Conservation (phyloP, 805 yeast genomes). For the Yarrowia osloensis region DNA sequence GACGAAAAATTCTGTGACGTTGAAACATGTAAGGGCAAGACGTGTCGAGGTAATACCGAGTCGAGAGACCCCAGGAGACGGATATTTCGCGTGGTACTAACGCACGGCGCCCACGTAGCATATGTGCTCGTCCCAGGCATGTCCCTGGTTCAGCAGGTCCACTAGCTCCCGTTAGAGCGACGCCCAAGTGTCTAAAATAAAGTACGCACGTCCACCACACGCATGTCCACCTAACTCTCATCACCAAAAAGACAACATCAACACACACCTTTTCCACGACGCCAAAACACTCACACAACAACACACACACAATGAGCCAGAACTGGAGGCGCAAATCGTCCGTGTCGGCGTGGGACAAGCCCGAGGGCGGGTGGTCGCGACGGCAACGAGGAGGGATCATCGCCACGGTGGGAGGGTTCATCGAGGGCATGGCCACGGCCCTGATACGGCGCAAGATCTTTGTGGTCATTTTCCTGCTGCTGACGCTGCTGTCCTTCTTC, state of each 20-base stretch:
- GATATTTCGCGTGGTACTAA: neutral
- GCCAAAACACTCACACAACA: neutral
- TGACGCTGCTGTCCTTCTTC: conserved; percentile 40
- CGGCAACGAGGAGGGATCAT: conserved; percentile 27
- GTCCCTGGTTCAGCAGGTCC: neutral
- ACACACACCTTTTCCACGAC: neutral
- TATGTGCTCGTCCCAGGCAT: neutral
- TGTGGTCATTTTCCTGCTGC: conserved; percentile 36
- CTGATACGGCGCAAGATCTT: conserved; percentile 39
- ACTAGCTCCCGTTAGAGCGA: too few species aligned
- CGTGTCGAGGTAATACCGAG: neutral
- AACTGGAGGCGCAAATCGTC: conserved; percentile 31
- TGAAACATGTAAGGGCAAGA: neutral
- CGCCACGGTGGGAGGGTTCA: neutral
- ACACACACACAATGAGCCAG: conserved; percentile 13
- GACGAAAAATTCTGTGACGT: conserved; percentile 10
- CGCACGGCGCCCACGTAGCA: neutral
- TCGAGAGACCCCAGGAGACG: neutral
- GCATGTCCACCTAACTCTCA: neutral
- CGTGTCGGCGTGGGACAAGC: conserved; percentile 30
- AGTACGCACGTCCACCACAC: neutral
- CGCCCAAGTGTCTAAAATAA: neutral
- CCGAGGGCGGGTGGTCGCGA: conserved; percentile 30
- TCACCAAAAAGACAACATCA: neutral
- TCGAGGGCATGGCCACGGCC: conserved; percentile 7